Conservation (phyloP, 345 rosid genomes). For the Pelargonium nanum region DNA sequence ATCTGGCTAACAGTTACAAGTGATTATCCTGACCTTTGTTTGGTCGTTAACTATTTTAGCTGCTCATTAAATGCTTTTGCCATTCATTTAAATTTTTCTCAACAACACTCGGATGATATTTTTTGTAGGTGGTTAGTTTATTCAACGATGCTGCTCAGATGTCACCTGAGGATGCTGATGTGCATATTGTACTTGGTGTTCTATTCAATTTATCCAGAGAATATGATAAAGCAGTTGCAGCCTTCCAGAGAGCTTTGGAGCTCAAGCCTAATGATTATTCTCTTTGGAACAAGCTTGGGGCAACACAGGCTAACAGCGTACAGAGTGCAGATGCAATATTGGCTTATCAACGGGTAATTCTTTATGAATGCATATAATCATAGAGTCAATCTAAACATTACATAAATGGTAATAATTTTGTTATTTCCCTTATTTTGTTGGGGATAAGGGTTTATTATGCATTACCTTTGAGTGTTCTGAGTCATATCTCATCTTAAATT, state of each 20-base stretch:
- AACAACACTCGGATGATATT: not conserved
- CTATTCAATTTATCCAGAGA: slow-evolving; percentile 86
- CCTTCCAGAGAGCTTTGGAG: slow-evolving; percentile 73
- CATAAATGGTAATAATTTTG: no score
- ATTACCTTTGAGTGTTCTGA: not conserved
- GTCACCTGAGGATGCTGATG: slow-evolving; percentile 97
- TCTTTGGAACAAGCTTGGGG: slow-evolving; percentile 98
- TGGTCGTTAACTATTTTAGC: not conserved
- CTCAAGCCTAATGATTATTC: slow-evolving; percentile 96
- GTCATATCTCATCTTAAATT: not conserved
- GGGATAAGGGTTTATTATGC: not conserved
- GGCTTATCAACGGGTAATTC: slow-evolving; percentile 81
- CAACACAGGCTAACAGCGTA: slow-evolving; percentile 97
- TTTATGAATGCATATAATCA: not conserved
- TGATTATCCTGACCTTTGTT: not conserved
- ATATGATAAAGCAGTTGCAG: slow-evolving; percentile 74
- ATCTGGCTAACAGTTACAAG: not conserved
- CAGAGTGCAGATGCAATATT: slow-evolving; percentile 97
- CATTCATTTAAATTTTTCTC: not conserved
- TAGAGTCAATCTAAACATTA: not conserved
- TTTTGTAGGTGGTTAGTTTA: slow-evolving; percentile 58
- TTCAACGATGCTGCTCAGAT: slow-evolving; percentile 79
- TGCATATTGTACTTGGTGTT: slow-evolving; percentile 90
- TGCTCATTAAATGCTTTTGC: not conserved
- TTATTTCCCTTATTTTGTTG: not conserved